Evolutionary conservation across 192 early-diverging fungal genomes (phyloP).

Genomic region (Backusella circina): DNA sequence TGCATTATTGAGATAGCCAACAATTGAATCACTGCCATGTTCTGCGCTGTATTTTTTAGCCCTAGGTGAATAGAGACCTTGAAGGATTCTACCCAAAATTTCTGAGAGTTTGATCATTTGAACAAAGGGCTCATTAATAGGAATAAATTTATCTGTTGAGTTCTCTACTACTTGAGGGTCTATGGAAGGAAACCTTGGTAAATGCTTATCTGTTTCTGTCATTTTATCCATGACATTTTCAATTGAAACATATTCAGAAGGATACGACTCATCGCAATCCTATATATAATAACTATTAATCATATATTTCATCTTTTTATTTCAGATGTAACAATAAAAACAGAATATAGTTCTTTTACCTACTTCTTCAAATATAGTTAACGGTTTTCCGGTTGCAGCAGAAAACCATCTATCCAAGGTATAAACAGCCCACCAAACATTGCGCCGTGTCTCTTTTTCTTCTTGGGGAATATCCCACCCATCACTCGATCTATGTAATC

Average conservation of each 20-base stretch:
- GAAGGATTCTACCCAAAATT: conserved; percentile 24
- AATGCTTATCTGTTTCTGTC: background rate
- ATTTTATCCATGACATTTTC: conserved; percentile 22
- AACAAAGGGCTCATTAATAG: conserved; percentile 20
- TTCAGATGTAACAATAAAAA: background rate
- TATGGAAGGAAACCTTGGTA: conserved; percentile 8
- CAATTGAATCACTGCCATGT: conserved; percentile 18
- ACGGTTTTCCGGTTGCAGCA: conserved; percentile 7
- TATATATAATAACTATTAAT: background rate
- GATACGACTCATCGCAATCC: conserved; percentile 26
- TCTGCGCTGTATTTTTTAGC: conserved; percentile 16
- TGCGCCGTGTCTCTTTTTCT: conserved; percentile 2
- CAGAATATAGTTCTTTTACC: background rate
- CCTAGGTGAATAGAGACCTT: conserved; percentile 23
- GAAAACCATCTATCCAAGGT: conserved; percentile 18
- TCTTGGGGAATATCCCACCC: background rate
- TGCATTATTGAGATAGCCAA: conserved; percentile 13
- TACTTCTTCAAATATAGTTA: conserved; percentile 15
- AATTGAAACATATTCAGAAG: conserved; percentile 13
- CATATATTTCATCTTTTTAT: background rate
- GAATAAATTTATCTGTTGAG: background rate
- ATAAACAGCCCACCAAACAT: conserved; percentile 12
- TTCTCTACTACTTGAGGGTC: background rate
- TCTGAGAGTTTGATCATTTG: conserved; percentile 27
- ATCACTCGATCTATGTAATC: conserved; percentile 9